Base-by-base conservation (phyloP, 129 eudicot genomes). In the Arctium lappa region DNA sequence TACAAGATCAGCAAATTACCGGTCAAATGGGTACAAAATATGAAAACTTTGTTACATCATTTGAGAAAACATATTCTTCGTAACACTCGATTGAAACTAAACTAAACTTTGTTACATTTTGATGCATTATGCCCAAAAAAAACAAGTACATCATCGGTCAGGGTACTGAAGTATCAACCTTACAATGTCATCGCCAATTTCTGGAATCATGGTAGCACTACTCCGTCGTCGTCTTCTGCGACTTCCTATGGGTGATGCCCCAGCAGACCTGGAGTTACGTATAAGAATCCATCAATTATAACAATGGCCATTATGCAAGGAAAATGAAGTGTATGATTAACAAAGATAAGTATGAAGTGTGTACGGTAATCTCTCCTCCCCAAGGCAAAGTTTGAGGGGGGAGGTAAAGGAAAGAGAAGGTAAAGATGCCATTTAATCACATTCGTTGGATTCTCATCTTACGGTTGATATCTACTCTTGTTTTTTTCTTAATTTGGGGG, bases 121-220 rank as follows among this genome's bases (percentile, higher is more conserved):
- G 65, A 56, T 56, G 27, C 65, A 56, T 56, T 56, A 8, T 56
- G 2, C 12, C 32, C 34, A 7, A 62, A 66, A 16, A 27, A 63
- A 2, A 63, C 65, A 81, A 36, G 32, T 65, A 65, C 10, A 70
- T 80, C 10, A 46, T 44, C 8, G 60, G 69, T 11, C 15, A 78
- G 81, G 78, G 37, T 65, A 82, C 38, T 48, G 12, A 75, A 79
- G 22, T 66, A 85, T 79, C 86, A 85, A 90, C 98, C 97, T 93
- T 82, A 93, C 98, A 75, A 91, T 87, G 32, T 93, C 97, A 84
- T 91, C 98, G 69, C 98, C 92, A 78, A 93, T 91, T 92, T 93
- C 98, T 3, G 98, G 98, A 88, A 91, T 79, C 87, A 87, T 85
- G 79, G 96, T 91, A 69, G 88, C 86, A 84, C 91, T 86, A 80